These are phyloP conservation scores for Isatis tinctoria DNA, from an alignment of 345 rosid genomes.

Conservation along the genomic window DNA sequence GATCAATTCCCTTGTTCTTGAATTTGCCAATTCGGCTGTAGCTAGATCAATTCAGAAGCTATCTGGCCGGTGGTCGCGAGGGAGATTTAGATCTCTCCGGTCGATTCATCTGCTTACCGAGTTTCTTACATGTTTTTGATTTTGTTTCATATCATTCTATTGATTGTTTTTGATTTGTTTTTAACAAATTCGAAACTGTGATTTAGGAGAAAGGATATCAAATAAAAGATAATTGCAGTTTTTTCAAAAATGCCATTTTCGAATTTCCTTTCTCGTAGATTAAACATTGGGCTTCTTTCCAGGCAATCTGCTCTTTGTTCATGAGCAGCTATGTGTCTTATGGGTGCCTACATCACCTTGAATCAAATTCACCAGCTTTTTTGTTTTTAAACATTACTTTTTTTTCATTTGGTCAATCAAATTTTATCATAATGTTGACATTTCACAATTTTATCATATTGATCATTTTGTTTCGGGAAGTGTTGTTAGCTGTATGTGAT, in stretches of 20 bases:
- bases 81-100: slow-evolving; percentile 28
- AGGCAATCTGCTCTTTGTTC: slow-evolving; percentile 20
- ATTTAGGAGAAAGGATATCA: slow-evolving; percentile 27
- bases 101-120: slow-evolving; percentile 89
- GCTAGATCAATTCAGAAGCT: slow-evolving; percentile 59
- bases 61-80: slow-evolving; percentile 73
- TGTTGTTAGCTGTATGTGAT: not conserved
- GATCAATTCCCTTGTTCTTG: slow-evolving; percentile 44
- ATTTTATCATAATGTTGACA: not conserved
- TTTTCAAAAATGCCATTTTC: not conserved
- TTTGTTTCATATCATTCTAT: no score
- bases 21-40: slow-evolving; percentile 65
- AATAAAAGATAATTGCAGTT: not conserved
- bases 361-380: not conserved
- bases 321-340: slow-evolving; percentile 29
- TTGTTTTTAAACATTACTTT: not conserved
- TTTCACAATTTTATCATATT: no score
- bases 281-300: not conserved
- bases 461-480: not conserved
- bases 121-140: slow-evolving; percentile 45
- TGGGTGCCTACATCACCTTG: not conserved
- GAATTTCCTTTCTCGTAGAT: slow-evolving; percentile 8
- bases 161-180: no score
- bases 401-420: not conserved
- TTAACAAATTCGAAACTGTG: no score